Percentiles rank a stretch among this genome's conserved stretches.
Evolutionary conservation across 2,329 filamentous ascomycete species (phyloP).

Genomic region (Colletotrichum noveboracense): DNA sequence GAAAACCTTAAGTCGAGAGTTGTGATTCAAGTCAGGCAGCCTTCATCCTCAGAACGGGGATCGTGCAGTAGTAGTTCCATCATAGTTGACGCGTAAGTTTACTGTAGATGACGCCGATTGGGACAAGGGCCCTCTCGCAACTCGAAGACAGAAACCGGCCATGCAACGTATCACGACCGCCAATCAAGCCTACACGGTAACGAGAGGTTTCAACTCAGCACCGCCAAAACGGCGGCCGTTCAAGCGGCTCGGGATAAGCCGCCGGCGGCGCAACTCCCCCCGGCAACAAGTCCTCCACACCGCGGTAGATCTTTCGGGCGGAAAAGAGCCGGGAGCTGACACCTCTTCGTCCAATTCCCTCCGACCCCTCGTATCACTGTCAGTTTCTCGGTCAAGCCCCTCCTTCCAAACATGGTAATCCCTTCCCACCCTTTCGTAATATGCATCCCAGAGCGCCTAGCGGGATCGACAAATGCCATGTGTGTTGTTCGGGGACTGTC

Average conservation of each 20-base stretch:
- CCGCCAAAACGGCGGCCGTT: not conserved
- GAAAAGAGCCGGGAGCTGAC: not conserved
- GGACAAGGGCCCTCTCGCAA: not conserved
- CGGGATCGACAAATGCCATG: not conserved
- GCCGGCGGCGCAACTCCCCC: not conserved
- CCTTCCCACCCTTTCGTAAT: not conserved
- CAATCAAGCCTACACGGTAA: not conserved
- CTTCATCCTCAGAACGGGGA: not conserved
- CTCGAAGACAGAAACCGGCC: not conserved
- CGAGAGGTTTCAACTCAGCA: not conserved
- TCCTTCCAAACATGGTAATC: not conserved
- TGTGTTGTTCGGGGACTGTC: not conserved
- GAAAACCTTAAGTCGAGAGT: not conserved
- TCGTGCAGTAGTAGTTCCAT: not conserved
- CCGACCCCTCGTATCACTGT: not conserved
- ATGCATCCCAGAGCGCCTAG: not conserved
- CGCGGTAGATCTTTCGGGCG: not conserved
- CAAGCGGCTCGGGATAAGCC: not conserved
- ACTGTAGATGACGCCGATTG: not conserved
- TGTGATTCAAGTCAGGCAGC: not conserved
- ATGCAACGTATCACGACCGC: not conserved
- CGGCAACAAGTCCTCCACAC: not conserved
- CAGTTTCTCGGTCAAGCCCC: not conserved
- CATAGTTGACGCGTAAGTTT: not conserved
- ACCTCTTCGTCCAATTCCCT: not conserved